Evolutionary conservation across 225 moss, liverwort and hornwort genomes (phyloP).

Genomic region (Rhytidiadelphus loreus): DNA sequence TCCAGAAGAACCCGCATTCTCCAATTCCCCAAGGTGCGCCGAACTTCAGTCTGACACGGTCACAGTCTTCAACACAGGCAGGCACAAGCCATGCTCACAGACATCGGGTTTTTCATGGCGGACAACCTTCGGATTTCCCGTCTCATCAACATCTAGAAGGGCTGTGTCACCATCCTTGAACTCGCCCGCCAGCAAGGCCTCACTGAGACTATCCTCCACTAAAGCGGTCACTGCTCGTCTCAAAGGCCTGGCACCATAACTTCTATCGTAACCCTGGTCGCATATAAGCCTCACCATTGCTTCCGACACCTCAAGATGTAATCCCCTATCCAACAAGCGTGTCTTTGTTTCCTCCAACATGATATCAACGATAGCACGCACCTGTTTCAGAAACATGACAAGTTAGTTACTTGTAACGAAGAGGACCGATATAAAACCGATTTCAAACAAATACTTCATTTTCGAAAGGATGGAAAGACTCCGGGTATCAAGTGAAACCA

Average conservation of each 20-base stretch:
- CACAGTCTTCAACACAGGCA: constrained; percentile 66
- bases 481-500: background rate
- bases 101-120: constrained; percentile 82
- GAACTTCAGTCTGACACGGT: constrained; percentile 22
- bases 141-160: constrained; percentile 76
- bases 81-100: constrained; percentile 78
- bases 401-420: background rate
- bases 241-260: constrained; percentile 85
- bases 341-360: constrained; percentile 87
- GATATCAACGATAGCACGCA: constrained; percentile 86
- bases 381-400: constrained; percentile 21
- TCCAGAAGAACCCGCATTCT: background rate
- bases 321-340: constrained; percentile 56
- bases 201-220: constrained; percentile 86
- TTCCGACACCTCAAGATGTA: constrained; percentile 78
- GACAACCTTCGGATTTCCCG: constrained; percentile 69
- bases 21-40: background rate
- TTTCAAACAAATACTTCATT: background rate
- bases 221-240: constrained; percentile 71
- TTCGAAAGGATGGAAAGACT: background rate
- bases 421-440: background rate
- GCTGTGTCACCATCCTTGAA: constrained; percentile 86
- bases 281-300: constrained; percentile 85
- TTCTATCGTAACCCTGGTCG: constrained; percentile 90
- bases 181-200: constrained; percentile 66